Evolutionary conservation across 2,329 filamentous ascomycete genomes (phyloP), one percentile per base, ranked within the genome.

Genomic region (Aspergillus awamori): DNA sequence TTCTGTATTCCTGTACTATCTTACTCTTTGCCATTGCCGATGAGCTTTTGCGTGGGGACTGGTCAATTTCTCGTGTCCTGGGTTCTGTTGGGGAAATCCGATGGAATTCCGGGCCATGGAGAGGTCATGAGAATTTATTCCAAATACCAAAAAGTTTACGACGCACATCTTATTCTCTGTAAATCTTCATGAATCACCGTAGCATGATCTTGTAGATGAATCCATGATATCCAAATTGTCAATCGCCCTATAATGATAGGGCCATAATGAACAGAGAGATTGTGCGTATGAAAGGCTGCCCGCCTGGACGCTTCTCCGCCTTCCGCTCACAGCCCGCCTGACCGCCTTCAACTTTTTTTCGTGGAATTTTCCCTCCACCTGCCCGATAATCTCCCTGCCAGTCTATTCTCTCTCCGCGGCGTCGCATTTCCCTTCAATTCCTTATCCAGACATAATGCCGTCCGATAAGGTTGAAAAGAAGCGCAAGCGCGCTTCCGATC

Each of bases 401-500:
- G 47, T 47, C 49, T 17, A 58, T 20, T 24, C 36, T 58, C 47
- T 13, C 43, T 43, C 28, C 33, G 17, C 22, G n/a, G n/a, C 28
- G 43, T 39, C 47, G 45, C 45, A 48, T 30, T 47, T n/a, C 11
- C 11, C 15, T 38, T 8, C 28, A 43, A 30, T 38, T 39, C 8
- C 8, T 26, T 8, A 38, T 20, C n/a, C 26, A 53, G 17, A 11
- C 49, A 70, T 30, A 55, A 78, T 78, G 76, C 69, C 71, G 22
- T 70, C 68, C 15, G 65, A 70, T 28, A 74, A 74, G 55, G 61
- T 69, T 38, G 79, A 82, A 54, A 83, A 81, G 70, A 84, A 84
- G 76, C 77, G 82, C 66, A 84, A 84, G 74, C 76, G 82, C 60
- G 72, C 73, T 54, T 78, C 78, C 4, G 78, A 80, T 53, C 76